Base-by-base conservation (phyloP, 2,329 filamentous ascomycete species). In the Lasiodiplodia hormozganensis region DNA sequence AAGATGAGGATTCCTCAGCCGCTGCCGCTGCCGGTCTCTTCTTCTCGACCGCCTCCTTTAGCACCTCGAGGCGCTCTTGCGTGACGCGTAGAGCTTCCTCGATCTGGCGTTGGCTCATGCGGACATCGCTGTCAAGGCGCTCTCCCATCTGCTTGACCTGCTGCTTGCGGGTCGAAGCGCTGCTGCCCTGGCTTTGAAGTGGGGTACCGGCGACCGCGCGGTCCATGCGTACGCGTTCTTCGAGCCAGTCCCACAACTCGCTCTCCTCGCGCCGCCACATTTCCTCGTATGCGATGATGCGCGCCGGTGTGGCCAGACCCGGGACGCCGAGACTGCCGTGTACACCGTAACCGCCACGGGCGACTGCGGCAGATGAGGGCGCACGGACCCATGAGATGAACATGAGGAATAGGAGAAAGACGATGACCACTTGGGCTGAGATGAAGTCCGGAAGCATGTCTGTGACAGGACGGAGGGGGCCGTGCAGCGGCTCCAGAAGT, bases 181-280 rank as follows among this genome's bases (percentile, higher is more conserved):
- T 54, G 47, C 54, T 54, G 47, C 54, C 12, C 28, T 57, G 58
- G n/a, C 58, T 38, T 21, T 47, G 51, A 40, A 68, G 28, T 25
- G 56, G 58, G 28, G 31, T 62, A 12, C 52, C 53, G n/a, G 40
- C 40, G 38, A 78, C 74, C 58, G 82, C 76, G 4, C 84, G 82
- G 68, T 93, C 90, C 76, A 96, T 82, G 2, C 93, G 91, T 1
- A 93, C 90, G 21, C 94, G 87, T 74, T 97, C 92, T 78, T 97
- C 94, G 4, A 97, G 83, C 94, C 94, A 97, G 69, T 92, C 90
- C 94, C 94, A 97, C 11, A 97, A 82, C 74, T 96, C 93, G 72
- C 88, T 93, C 77, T 97, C 94, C 78, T 97, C 93, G 51, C 88
- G 85, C 43, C 89, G 86, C 94, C 95, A 99, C 76, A 98, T 91